Evolutionary conservation across 1,284 basidiomycete genomes (phyloP), one percentile per base, ranked within the genome.

Genomic region (Ganoderma multipileum): DNA sequence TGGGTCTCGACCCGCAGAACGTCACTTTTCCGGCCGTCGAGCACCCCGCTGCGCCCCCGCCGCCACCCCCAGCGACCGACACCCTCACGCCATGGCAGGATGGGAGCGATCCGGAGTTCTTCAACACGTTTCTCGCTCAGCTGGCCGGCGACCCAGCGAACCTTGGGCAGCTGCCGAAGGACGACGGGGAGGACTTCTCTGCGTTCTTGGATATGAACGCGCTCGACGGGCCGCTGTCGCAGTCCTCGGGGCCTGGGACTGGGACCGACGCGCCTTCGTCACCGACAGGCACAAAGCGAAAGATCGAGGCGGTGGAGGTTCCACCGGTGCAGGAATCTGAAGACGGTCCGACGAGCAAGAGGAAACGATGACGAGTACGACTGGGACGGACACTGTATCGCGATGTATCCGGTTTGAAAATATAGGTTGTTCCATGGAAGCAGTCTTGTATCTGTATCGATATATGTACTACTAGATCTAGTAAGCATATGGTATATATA

Each of bases 1-100:
- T 93, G 69, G 92, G 92, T 1, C 80, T 94, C 52, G 90, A 91
- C 71, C 83, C 88, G 2, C 67, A 70, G 7, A 67, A 82, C 26
- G 73, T 86, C 18, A 76, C 79, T 8, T 63, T 72, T 41, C 70
- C 77, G 3, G 20, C 70, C 44, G 71, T 72, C 1, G 74, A 73
- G 42, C 65, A 54, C 38, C 64, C 61, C 18, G 60, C n/a, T 30
- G 59, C 20, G 66, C 61, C 28, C 62, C 61, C 26, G 58, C 26
- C 33, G 55, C 60, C 57, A 7, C 62, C 59, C 70, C 33, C 64
- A 38, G 60, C 16, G 33, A 20, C 38, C 23, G 50, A 41, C 36
- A 55, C 58, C 23, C 36, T 55, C 58, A 30, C 28, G 11, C 33
- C 47, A 9, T 41, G 63, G 44, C 33, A 38, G 6, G 71, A 62